phyloP scores from a whole-genome alignment of 1,284 basidiomycete species.

The Pyrrhoderma lamaoense region DNA sequence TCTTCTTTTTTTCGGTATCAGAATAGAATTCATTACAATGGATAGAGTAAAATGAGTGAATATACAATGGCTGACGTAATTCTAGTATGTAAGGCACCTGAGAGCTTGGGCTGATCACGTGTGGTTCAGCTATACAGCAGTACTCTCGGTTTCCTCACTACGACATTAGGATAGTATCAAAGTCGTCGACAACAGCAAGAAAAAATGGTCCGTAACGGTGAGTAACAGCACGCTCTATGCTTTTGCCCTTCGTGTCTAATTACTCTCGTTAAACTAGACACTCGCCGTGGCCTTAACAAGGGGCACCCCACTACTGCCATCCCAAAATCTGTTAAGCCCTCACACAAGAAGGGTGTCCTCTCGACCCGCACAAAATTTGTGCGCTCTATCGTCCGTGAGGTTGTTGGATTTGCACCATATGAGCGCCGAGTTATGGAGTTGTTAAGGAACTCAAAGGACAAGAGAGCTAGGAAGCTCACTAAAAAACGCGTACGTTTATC shows the following conservation, averaged over 20 bases:
- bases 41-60: neutral
- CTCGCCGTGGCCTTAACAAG: constrained; percentile 87
- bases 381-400: constrained; percentile 87
- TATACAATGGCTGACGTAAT: neutral
- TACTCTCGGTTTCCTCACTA: constrained; percentile 16
- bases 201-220: constrained; percentile 70
- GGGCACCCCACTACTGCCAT: constrained; percentile 91
- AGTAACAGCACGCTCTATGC: constrained; percentile 23
- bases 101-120: too few relatives aligned
- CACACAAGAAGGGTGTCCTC: constrained; percentile 87
- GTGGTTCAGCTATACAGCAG: constrained; percentile 11
- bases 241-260: neutral
- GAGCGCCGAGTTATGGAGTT: constrained; percentile 98
- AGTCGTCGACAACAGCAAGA: constrained; percentile 47
- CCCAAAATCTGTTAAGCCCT: constrained; percentile 72
- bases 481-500: constrained; percentile 82
- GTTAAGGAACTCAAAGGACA: constrained; percentile 99
- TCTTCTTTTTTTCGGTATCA: constrained; percentile 5
- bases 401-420: constrained; percentile 97
- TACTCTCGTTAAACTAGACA: constrained; percentile 46
- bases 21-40: neutral
- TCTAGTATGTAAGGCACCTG: neutral
- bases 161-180: constrained; percentile 27
- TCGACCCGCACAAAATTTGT: constrained; percentile 87
- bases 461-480: constrained; percentile 96